These are phyloP conservation scores for Penstemon barbatus DNA, from an alignment of 257 asterid genomes.

Conservation along the genomic window DNA sequence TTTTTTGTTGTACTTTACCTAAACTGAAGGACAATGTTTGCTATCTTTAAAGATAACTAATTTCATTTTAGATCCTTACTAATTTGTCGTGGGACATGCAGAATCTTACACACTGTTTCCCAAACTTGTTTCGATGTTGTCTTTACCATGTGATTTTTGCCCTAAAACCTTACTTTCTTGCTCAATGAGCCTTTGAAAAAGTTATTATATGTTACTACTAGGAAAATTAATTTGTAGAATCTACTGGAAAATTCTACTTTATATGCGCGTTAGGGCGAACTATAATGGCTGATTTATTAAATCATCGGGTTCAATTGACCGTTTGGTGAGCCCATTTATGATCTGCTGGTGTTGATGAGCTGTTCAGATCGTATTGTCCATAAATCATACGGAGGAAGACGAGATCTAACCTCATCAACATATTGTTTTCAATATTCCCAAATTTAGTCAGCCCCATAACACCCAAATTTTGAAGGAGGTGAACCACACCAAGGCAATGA, in stretches of 20 bases:
- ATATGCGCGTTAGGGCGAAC: neutral
- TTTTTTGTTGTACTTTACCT: constrained; percentile 12
- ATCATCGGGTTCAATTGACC: neutral
- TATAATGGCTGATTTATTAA: neutral
- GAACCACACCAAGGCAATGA: no score
- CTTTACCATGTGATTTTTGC: neutral
- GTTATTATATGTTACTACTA: neutral
- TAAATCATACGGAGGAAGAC: no score
- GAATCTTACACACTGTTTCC: neutral
- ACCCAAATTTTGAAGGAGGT: no score
- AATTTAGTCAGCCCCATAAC: no score
- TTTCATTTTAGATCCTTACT: constrained; percentile 9
- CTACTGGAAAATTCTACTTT: neutral
- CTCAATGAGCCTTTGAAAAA: neutral
- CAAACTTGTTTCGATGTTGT: neutral
- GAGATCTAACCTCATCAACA: no score
- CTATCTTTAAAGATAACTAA: constrained; percentile 1
- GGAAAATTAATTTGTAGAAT: neutral
- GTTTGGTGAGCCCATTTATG: neutral
- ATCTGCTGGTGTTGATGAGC: no score
- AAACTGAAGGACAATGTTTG: neutral
- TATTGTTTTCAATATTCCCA: no score
- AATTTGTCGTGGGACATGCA: constrained; percentile 2
- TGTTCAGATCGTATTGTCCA: no score
- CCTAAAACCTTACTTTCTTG: neutral